These are phyloP conservation scores for Xylaria sp. DNA, from an alignment of 2,329 filamentous ascomycete genomes.

Conservation along the genomic window DNA sequence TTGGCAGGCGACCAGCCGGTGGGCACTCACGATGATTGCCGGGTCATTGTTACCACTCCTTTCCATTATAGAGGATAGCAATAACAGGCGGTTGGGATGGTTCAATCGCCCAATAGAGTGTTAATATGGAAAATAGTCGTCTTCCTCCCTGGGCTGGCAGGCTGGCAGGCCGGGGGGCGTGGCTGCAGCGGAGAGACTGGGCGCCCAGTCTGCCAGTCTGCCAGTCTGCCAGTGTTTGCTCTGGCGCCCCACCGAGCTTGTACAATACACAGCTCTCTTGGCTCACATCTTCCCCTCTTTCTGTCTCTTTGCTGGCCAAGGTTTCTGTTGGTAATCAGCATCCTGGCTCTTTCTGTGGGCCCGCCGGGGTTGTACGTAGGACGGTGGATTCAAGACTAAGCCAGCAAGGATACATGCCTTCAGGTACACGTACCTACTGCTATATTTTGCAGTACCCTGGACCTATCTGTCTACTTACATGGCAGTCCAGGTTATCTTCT, in stretches of 20 bases:
- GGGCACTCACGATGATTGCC: slow-evolving; percentile 24
- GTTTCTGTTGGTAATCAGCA: slow-evolving; percentile 37
- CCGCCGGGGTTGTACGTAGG: slow-evolving; percentile 31
- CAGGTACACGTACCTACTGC: too few relatives aligned
- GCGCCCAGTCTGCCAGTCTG: too few relatives aligned
- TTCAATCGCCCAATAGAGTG: slow-evolving; percentile 33
- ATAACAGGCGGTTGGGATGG: slow-evolving; percentile 25
- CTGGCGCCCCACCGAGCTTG: slow-evolving; percentile 20
- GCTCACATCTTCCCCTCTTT: slow-evolving; percentile 34
- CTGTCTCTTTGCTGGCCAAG: slow-evolving; percentile 28
- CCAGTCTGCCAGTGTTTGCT: slow-evolving; percentile 19
- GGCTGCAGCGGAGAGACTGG: slow-evolving; percentile 13
- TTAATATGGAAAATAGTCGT: slow-evolving; percentile 34
- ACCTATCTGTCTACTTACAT: too few relatives aligned
- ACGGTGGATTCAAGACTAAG: slow-evolving; percentile 14
- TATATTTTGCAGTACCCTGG: too few relatives aligned
- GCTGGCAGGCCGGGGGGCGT: too few relatives aligned
- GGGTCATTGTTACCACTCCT: slow-evolving; percentile 27
- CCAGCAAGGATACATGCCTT: slow-evolving; percentile 23
- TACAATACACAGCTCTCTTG: slow-evolving; percentile 28
- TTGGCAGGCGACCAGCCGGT: slow-evolving; percentile 13
- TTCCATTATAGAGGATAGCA: slow-evolving; percentile 15
- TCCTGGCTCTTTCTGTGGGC: slow-evolving; percentile 28
- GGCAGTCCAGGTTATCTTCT: slow-evolving; percentile 28
- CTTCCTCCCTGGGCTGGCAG: slow-evolving; percentile 23